Conservation (phyloP, 192 early-diverging fungal species). For the Coemansia umbellata region DNA sequence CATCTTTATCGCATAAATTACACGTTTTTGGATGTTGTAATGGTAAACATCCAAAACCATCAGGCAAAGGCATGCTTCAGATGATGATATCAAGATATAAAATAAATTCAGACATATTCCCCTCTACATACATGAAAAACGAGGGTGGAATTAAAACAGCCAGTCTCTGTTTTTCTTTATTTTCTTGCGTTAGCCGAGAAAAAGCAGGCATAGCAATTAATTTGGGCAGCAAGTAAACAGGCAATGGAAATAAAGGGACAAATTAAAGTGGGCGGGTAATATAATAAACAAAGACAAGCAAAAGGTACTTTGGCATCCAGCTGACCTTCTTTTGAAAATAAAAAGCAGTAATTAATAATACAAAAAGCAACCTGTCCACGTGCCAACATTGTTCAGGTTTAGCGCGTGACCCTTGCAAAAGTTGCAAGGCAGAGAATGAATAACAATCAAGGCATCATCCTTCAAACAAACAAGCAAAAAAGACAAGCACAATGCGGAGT, state of each 20-base stretch:
- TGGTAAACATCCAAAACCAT: not conserved
- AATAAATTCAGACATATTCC: not conserved
- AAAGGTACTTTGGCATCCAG: not conserved
- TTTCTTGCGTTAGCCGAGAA: not conserved
- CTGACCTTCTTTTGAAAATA: too few relatives aligned
- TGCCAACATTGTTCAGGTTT: constrained; percentile 14
- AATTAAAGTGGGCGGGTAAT: not conserved
- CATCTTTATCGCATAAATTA: not conserved
- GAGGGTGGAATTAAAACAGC: constrained; percentile 3
- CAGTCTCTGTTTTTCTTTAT: not conserved
- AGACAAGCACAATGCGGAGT: not conserved
- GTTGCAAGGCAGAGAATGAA: not conserved
- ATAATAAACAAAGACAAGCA: not conserved
- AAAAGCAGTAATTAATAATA: constrained; percentile 16
- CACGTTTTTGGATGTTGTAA: not conserved
- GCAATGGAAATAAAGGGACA: not conserved
- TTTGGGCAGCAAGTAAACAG: constrained; percentile 2
- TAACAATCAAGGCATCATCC: not conserved
- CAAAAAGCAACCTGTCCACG: constrained; percentile 5
- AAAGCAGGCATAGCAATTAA: constrained; percentile 7
- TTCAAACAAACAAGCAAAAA: not conserved
- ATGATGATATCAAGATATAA: not conserved
- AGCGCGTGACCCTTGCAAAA: constrained; percentile 1
- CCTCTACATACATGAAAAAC: not conserved
- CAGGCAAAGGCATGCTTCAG: not conserved